Conservation (phyloP, 106 monocot genomes). For the Dendrobium chrysotoxum region DNA sequence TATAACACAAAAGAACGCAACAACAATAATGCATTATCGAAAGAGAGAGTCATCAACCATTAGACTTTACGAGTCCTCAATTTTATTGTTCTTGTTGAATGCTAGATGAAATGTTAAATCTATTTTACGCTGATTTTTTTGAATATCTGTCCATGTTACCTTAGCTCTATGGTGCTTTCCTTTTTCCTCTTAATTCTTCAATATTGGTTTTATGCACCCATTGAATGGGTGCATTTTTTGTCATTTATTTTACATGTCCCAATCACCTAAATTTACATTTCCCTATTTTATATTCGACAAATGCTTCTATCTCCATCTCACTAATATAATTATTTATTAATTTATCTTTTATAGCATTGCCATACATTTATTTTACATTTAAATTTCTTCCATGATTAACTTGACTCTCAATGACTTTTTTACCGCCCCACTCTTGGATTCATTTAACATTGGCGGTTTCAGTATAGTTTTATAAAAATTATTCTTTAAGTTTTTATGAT, state of each 20-base stretch:
- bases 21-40: background rate
- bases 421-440: background rate
- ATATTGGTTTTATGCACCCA: background rate
- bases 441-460: background rate
- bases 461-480: background rate
- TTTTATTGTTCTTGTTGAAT: background rate
- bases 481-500: no score
- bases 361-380: background rate
- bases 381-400: background rate
- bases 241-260: background rate
- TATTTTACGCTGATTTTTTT: background rate
- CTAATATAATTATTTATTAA: background rate
- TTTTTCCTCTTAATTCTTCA: background rate
- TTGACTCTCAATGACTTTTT: background rate
- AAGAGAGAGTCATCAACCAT: background rate
- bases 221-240: background rate
- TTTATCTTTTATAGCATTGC: background rate
- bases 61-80: background rate
- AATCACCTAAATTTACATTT: background rate
- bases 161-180: background rate
- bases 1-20: background rate
- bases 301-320: background rate
- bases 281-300: background rate
- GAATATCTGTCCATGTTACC: background rate
- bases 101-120: background rate